Base-by-base conservation (phyloP, 352 stramenopile genomes). In the Blastocystis sp. region DNA sequence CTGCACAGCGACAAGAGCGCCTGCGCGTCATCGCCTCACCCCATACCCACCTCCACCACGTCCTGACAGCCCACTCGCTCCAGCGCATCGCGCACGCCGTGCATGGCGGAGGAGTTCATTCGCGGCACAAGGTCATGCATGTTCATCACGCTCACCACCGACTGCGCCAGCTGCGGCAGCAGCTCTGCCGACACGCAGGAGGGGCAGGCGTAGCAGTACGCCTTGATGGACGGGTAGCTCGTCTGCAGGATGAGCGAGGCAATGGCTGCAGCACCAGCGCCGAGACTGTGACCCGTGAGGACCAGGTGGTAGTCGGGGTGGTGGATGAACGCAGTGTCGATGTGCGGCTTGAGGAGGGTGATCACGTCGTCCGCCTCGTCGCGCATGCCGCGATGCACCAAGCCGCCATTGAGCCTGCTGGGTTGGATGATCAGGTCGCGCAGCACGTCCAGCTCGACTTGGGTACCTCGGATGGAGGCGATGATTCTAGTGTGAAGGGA, bases 21-120 rank as follows among this genome's bases (percentile, higher is more conserved):
- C 28, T 34, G 28, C 28, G 28, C 28, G 28, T 34, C 28, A 34
- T 34, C 28, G 28, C 28, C 28, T 34, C 28, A 34, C 28, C 28
- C 28, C 28, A 34, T 34, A 34, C 28, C 28, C 28, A 34, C 28
- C 28, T 34, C 28, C 28, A 41, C 40, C 23, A 81, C 10, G 21
- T 81, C 23, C 1, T 43, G 19, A 45, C 52, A 43, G n/a, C 45
- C 43, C 52, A 38, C 52, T 17, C 28, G 40, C 14, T 45, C 38
- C 21, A 81, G 41, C 7, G 43, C 28, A 38, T 81, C 71, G 21
- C 53, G 53, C 17, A 64, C 43, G 21, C 66, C 66, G 45, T 81
- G 71, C 71, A 81, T 81, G 5, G 71, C 71, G 21, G 48, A 66
- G 43, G 71, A 81, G 59, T 81, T 81, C 71, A 81, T 81, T 7